Evolutionary conservation across 1,284 basidiomycete species (phyloP), one percentile per base, ranked within the genome.

Genomic region (Heimioporus punctisporus): DNA sequence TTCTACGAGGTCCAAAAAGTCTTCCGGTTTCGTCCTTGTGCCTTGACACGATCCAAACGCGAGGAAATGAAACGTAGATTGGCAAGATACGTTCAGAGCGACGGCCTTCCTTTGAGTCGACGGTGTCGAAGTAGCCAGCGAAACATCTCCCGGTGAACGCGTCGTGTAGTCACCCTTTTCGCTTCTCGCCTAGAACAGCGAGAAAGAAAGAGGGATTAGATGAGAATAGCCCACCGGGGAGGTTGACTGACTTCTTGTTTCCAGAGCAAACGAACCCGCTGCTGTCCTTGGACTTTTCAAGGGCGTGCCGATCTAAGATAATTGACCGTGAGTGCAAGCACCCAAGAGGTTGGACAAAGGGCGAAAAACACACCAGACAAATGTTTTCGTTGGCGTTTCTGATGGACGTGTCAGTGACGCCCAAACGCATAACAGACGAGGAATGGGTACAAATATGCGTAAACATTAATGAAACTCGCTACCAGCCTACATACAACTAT

Each of bases 111-210:
- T 97, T 95, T 5, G 93, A 95, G 1, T 97, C 97, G 23, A 97
- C 97, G 0, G 89, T 86, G 72, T 99, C 99, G 78, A 91, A 98
- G 76, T 98, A 98, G 1, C 97, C 97, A 12, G 97, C 97, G 39
- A 92, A 95, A 79, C 94, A 99, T 10, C 97, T 97, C 27, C 97
- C 97, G 0, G 96, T 98, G 75, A 99, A 99, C 5, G 97, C 97
- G 17, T 97, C 97, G 69, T 99, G 97, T 43, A 99, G 80, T 52
- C 97, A 8, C 97, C 97, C 70, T 98, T 88, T 73, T 98, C 97
- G 76, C 99, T 97, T 59, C 90, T 81, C 3, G 95, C 95, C 89
- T 95, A 64, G 27, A n/a, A 58, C 44, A 53, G 23, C 24, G 48
- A 34, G 34, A 34, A 19, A 15, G 45, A 55, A 53, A 34, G 34